These are phyloP conservation scores for Paracoccidioides lutzii DNA, from an alignment of 2,329 filamentous ascomycete genomes.

Conservation along the genomic window DNA sequence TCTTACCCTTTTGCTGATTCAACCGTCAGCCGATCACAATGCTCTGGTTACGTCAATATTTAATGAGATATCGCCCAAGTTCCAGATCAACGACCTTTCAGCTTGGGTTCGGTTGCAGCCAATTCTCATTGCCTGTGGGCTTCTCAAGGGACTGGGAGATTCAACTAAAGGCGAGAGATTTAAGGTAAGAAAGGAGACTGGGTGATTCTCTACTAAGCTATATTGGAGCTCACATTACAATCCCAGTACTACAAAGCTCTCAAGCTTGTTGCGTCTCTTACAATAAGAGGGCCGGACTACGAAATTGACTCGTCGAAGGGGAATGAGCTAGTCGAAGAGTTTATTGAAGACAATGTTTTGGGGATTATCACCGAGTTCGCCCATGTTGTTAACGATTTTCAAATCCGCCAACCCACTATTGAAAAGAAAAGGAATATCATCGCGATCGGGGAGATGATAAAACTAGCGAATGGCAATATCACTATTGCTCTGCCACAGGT, in stretches of 20 bases:
- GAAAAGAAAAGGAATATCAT: slow-evolving; percentile 69
- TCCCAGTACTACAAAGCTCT: slow-evolving; percentile 38
- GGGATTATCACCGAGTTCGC: slow-evolving; percentile 77
- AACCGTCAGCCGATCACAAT: slow-evolving; percentile 53
- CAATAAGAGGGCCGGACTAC: slow-evolving; percentile 36
- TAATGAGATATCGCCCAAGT: slow-evolving; percentile 54
- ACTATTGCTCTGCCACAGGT: slow-evolving; percentile 77
- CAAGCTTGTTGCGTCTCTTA: slow-evolving; percentile 37
- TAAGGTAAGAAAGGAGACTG: slow-evolving; percentile 38
- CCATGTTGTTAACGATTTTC: slow-evolving; percentile 59
- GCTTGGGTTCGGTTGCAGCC: slow-evolving; percentile 63
- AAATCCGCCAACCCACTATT: slow-evolving; percentile 41
- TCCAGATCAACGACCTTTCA: slow-evolving; percentile 52
- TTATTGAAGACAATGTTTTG: slow-evolving; percentile 71
- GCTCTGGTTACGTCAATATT: slow-evolving; percentile 56
- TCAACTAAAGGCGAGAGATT: slow-evolving; percentile 40
- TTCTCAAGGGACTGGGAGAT: slow-evolving; percentile 68
- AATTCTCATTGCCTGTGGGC: slow-evolving; percentile 61
- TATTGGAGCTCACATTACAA: slow-evolving; percentile 14
- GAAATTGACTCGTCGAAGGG: slow-evolving; percentile 35
- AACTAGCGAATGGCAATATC: slow-evolving; percentile 57
- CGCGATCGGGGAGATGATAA: slow-evolving; percentile 80
- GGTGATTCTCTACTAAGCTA: neutral
- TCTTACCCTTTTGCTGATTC: slow-evolving; percentile 45
- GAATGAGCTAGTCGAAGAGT: slow-evolving; percentile 52